A percentile compares a stretch with the other conserved stretches of the same genome.
These are phyloP conservation scores for Zopfia rhizophila DNA, from an alignment of 2,329 filamentous ascomycete species.

Conservation along the genomic window DNA sequence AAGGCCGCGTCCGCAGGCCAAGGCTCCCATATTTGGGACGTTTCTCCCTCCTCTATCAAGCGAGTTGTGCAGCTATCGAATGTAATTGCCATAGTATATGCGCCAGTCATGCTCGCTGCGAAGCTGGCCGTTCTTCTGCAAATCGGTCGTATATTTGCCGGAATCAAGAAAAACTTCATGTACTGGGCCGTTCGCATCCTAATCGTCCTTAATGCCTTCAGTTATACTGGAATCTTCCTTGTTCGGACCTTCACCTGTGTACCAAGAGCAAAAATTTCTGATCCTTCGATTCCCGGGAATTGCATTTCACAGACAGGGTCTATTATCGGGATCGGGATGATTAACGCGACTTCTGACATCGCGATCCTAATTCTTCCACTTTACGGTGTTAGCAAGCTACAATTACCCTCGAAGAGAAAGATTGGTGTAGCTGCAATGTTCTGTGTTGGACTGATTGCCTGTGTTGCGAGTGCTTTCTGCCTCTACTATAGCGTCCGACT, in stretches of 20 bases:
- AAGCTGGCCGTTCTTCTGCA: conserved; percentile 28
- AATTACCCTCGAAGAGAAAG: conserved; percentile 12
- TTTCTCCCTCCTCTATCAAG: conserved; percentile 3
- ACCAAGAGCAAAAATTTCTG: conserved; percentile 30
- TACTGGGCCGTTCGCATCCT: conserved; percentile 30
- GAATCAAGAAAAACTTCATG: conserved; percentile 11
- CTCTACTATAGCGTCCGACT: conserved; percentile 17
- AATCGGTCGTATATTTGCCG: conserved; percentile 24
- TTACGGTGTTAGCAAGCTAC: conserved; percentile 12
- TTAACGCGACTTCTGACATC: conserved; percentile 30
- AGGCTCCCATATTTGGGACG: conserved; percentile 24
- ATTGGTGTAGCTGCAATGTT: conserved; percentile 13
- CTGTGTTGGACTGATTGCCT: conserved; percentile 19
- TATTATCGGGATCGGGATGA: conserved; percentile 18
- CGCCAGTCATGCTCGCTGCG: conserved; percentile 22
- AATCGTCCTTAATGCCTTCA: conserved; percentile 26
- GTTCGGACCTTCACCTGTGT: conserved; percentile 27
- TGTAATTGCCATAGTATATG: conserved; percentile 25
- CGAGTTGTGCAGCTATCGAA: conserved; percentile 10
- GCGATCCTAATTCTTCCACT: conserved; percentile 31
- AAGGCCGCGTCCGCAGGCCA: conserved; percentile 10
- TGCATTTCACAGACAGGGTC: conserved; percentile 26
- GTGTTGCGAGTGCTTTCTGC: conserved; percentile 18
- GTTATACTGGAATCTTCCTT: conserved; percentile 15
- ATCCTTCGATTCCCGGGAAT: conserved; percentile 22